These are phyloP conservation scores for Dovyalis caffra DNA, from an alignment of 345 rosid species.

Conservation along the genomic window DNA sequence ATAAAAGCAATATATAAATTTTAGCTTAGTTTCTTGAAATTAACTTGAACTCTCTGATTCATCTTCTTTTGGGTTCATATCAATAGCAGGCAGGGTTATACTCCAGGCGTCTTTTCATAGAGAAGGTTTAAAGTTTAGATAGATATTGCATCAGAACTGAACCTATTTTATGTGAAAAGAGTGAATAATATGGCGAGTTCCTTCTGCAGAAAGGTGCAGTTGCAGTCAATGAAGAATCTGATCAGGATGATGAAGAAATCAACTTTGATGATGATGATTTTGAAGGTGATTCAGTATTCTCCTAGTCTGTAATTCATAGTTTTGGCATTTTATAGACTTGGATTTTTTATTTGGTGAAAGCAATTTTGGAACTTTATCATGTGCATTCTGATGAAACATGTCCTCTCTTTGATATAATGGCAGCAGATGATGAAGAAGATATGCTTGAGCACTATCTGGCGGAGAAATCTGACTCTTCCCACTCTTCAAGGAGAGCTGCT, in stretches of 20 bases:
- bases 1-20: not conserved
- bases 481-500: constrained; percentile 48
- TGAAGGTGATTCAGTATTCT: constrained; percentile 55
- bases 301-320: not conserved
- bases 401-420: constrained; percentile 7
- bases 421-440: constrained; percentile 90
- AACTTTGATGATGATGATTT: constrained; percentile 91
- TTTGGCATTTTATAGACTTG: too few relatives aligned
- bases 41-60: not conserved
- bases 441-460: constrained; percentile 95
- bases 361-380: not conserved
- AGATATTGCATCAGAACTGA: not conserved
- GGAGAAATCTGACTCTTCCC: constrained; percentile 70
- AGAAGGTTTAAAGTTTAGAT: not conserved
- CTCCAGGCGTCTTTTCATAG: not conserved
- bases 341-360: too few relatives aligned
- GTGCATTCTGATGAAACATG: not conserved
- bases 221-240: constrained; percentile 49
- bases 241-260: constrained; percentile 80
- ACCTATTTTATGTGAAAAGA: not conserved
- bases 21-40: not conserved
- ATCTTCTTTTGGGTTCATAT: not conserved
- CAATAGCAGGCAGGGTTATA: not conserved
- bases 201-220: constrained; percentile 74
- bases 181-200: not conserved